phyloP scores from a whole-genome alignment of 2,329 filamentous ascomycete species.

The Hortaea werneckii region DNA sequence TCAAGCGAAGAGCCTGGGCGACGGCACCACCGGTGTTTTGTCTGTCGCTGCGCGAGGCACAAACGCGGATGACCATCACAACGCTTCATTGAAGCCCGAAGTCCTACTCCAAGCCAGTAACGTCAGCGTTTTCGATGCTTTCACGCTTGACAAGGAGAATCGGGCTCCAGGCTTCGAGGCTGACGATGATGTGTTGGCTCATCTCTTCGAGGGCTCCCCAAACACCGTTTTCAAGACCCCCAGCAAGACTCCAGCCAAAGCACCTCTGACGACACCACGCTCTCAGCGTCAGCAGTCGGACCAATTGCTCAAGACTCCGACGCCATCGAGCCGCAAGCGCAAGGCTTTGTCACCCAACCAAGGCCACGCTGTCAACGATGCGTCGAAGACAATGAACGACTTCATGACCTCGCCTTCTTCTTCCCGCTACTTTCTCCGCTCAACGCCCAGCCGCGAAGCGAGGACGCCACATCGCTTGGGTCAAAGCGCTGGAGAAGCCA shows the following conservation, averaged over 20 bases:
- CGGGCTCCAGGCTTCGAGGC: conserved; percentile 31
- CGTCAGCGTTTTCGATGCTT: conserved; percentile 24
- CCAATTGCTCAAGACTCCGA: conserved; percentile 38
- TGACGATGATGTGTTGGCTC: conserved; percentile 47
- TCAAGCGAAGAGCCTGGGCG: conserved; percentile 51
- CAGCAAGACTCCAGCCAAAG: conserved; percentile 56
- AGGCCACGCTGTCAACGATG: conserved; percentile 14
- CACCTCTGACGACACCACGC: conserved; percentile 43
- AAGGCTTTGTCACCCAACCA: conserved; percentile 18
- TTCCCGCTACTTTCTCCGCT: conserved; percentile 29
- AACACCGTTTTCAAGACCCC: conserved; percentile 45
- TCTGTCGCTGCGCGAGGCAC: not conserved
- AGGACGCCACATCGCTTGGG: conserved; percentile 18
- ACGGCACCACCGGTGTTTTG: conserved; percentile 22
- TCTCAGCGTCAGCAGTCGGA: conserved; percentile 27
- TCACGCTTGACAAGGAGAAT: conserved; percentile 49
- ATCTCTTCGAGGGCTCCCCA: conserved; percentile 56
- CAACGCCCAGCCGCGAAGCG: conserved; percentile 27
- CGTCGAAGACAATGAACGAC: conserved; percentile 19
- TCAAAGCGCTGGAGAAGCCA: not conserved
- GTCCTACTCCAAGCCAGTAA: conserved; percentile 8
- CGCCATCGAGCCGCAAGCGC: conserved; percentile 27
- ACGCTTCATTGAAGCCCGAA: conserved; percentile 5
- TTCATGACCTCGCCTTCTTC: conserved; percentile 25
- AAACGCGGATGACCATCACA: conserved; percentile 6